Percentiles rank a stretch among this genome's conserved stretches.
These are phyloP conservation scores for Triticum timopheevii DNA, from an alignment of 176 grass and related monocot genomes.

Conservation along the genomic window DNA sequence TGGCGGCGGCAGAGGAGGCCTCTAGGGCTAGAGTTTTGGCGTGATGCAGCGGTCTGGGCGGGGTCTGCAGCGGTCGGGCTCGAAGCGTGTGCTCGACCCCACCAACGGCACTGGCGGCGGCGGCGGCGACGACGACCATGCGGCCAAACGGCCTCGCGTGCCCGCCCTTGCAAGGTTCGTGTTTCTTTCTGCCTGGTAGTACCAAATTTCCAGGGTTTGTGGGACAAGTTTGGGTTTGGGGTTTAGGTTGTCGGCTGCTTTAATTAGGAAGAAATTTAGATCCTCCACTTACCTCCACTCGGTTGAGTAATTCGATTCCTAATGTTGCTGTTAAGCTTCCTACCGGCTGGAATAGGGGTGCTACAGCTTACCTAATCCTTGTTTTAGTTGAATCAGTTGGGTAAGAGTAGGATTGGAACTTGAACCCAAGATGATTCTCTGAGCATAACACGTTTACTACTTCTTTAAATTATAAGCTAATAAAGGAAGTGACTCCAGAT, in stretches of 20 bases:
- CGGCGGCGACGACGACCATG: constrained; percentile 48
- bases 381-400: not conserved
- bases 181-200: not conserved
- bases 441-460: not conserved
- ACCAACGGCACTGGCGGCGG: constrained; percentile 3
- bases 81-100: constrained; percentile 49
- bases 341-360: not conserved
- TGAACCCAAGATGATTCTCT: not conserved
- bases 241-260: constrained; percentile 4
- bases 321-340: constrained; percentile 9
- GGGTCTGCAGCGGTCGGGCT: constrained; percentile 48
- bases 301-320: not conserved
- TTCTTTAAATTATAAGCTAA: not conserved
- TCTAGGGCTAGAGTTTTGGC: constrained; percentile 24
- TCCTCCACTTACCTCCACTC: not conserved
- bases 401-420: not conserved
- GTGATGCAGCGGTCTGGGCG: constrained; percentile 47
- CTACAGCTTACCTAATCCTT: not conserved
- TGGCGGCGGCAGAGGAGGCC: not conserved
- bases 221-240: not conserved
- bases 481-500: not conserved
- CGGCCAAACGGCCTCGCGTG: constrained; percentile 50
- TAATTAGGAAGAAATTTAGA: not conserved
- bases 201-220: not conserved
- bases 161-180: constrained; percentile 54